Evolutionary conservation across 192 early-diverging fungal species (phyloP).

Genomic region (Radiomyces spectabilis): DNA sequence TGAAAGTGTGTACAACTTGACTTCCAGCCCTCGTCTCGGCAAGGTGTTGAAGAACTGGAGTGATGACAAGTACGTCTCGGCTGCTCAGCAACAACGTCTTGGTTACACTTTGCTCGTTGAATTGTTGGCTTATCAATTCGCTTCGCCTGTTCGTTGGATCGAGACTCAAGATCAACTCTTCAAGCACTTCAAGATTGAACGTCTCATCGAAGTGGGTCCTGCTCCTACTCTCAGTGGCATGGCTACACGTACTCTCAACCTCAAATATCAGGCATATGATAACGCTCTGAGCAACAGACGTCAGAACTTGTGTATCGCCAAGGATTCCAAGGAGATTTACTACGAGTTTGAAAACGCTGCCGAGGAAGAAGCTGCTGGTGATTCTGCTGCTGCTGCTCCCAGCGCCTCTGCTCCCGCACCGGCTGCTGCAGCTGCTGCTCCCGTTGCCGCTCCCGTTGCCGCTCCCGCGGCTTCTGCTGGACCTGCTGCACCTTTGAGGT

Average conservation of each 20-base stretch:
- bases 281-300: constrained; percentile 87
- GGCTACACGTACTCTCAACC: constrained; percentile 88
- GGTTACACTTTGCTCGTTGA: constrained; percentile 83
- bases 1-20: constrained; percentile 58
- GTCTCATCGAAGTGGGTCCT: constrained; percentile 88
- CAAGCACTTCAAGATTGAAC: constrained; percentile 73
- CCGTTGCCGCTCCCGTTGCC: constrained; percentile 45
- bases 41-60: constrained; percentile 78
- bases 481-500: constrained; percentile 50
- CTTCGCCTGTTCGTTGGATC: constrained; percentile 91
- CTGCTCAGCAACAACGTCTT: constrained; percentile 80
- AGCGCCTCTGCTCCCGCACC: constrained; percentile 34
- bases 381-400: constrained; percentile 39
- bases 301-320: constrained; percentile 80
- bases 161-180: constrained; percentile 86
- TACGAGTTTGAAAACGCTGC: constrained; percentile 76
- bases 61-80: constrained; percentile 55
- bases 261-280: constrained; percentile 96
- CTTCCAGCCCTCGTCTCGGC: constrained; percentile 66
- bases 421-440: constrained; percentile 39
- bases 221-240: constrained; percentile 86
- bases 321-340: constrained; percentile 92
- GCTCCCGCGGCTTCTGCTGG: constrained; percentile 35
- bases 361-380: constrained; percentile 41
- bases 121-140: constrained; percentile 89